phyloP scores from a whole-genome alignment of 441 rosid genomes.

The Populus hybrid region DNA sequence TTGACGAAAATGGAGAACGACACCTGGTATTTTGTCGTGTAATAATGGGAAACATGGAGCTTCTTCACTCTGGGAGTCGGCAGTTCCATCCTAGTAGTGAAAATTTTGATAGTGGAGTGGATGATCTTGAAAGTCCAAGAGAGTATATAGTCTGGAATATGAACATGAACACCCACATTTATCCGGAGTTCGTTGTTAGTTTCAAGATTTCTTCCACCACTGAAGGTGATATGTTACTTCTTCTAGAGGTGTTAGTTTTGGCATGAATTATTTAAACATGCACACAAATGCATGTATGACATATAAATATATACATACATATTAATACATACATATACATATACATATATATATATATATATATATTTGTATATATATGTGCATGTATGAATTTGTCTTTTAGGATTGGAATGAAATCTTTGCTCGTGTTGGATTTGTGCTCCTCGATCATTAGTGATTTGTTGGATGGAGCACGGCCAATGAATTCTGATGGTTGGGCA shows the following conservation, averaged over 20 bases:
- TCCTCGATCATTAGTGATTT: slow-evolving; percentile 8
- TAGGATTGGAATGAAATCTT: neutral
- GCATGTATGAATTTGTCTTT: too few species aligned
- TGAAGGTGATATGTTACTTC: slow-evolving; percentile 73
- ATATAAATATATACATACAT: neutral
- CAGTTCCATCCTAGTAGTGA: slow-evolving; percentile 68
- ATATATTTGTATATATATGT: too few species aligned
- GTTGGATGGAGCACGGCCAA: slow-evolving; percentile 38
- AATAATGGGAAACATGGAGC: slow-evolving; percentile 95
- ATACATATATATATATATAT: too few species aligned
- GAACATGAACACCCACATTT: slow-evolving; percentile 86
- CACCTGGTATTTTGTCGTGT: slow-evolving; percentile 82
- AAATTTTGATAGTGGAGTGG: slow-evolving; percentile 85
- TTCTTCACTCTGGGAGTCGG: slow-evolving; percentile 48
- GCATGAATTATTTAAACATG: neutral
- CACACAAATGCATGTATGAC: too few species aligned
- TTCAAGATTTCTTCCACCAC: slow-evolving; percentile 65
- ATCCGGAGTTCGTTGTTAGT: slow-evolving; percentile 91
- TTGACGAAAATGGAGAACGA: slow-evolving; percentile 79
- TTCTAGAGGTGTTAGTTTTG: slow-evolving; percentile 12
- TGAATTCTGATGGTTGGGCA: slow-evolving; percentile 37
- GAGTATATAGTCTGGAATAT: slow-evolving; percentile 77
- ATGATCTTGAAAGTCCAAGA: slow-evolving; percentile 69
- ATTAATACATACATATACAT: too few species aligned
- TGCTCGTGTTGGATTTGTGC: neutral